Conservation (phyloP, 1,284 basidiomycete species). For the Trametes pubescens region DNA sequence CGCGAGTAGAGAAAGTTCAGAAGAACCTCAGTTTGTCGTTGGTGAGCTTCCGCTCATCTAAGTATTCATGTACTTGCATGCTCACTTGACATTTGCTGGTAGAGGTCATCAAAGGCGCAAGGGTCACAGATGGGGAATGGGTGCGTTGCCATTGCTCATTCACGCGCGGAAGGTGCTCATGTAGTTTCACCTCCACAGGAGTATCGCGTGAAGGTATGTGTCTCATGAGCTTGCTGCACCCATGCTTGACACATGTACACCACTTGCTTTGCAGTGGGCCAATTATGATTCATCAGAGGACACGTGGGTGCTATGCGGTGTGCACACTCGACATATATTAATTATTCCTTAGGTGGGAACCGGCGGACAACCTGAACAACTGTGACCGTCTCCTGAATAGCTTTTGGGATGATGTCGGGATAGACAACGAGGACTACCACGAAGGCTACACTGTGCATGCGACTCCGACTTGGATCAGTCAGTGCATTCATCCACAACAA, state of each 20-base stretch:
- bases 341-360: slow-evolving; percentile 65
- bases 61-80: not conserved
- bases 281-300: slow-evolving; percentile 58
- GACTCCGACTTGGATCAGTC: slow-evolving; percentile 40
- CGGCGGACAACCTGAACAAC: slow-evolving; percentile 57
- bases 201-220: slow-evolving; percentile 64
- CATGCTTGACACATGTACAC: slow-evolving; percentile 5
- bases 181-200: slow-evolving; percentile 48
- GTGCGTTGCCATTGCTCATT: slow-evolving; percentile 46
- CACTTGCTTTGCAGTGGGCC: slow-evolving; percentile 52
- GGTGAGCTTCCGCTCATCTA: slow-evolving; percentile 46
- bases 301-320: slow-evolving; percentile 45
- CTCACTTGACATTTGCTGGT: not conserved
- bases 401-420: slow-evolving; percentile 72
- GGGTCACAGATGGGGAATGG: slow-evolving; percentile 51
- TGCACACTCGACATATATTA: not conserved
- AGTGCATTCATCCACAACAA: slow-evolving; percentile 4
- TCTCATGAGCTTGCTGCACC: too few relatives aligned
- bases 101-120: slow-evolving; percentile 65
- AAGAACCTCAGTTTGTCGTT: slow-evolving; percentile 58
- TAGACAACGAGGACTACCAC: slow-evolving; percentile 60
- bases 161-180: not conserved
- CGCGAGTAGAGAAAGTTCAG: slow-evolving; percentile 18
- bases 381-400: slow-evolving; percentile 63
- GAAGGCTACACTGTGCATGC: slow-evolving; percentile 53